Evolutionary conservation across 2,329 filamentous ascomycete species (phyloP).

Genomic region (Botryotinia convoluta): DNA sequence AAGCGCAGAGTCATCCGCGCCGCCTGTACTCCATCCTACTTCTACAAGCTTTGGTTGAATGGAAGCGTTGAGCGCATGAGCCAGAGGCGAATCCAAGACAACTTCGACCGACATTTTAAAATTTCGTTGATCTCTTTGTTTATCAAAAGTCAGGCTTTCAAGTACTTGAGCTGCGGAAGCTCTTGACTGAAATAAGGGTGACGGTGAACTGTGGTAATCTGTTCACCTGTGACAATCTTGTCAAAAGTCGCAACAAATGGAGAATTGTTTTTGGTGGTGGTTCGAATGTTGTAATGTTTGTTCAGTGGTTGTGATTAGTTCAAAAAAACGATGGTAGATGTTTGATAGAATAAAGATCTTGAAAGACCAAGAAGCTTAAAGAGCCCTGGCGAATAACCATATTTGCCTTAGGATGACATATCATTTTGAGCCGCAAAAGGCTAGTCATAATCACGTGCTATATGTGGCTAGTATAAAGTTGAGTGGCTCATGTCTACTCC

Average conservation of each 20-base stretch:
- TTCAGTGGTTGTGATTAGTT: background rate
- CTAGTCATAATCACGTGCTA: background rate
- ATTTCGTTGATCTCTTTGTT: conserved; percentile 22
- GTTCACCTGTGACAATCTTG: background rate
- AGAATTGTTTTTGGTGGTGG: background rate
- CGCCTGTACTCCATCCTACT: conserved; percentile 84
- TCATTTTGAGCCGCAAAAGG: background rate
- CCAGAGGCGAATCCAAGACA: conserved; percentile 74
- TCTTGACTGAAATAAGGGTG: conserved; percentile 7
- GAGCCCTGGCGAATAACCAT: conserved; percentile 4
- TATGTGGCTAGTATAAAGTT: background rate
- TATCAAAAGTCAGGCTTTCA: conserved; percentile 17
- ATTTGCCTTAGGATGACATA: conserved; percentile 17
- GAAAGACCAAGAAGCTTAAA: conserved; percentile 17
- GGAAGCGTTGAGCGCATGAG: conserved; percentile 74
- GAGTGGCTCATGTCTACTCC: background rate
- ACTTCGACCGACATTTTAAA: conserved; percentile 74
- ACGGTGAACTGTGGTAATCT: background rate
- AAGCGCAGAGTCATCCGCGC: conserved; percentile 72
- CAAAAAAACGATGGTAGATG: background rate
- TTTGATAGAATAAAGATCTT: conserved; percentile 17
- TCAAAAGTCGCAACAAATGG: background rate
- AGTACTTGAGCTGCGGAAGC: conserved; percentile 12
- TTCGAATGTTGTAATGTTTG: background rate
- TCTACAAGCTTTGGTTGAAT: conserved; percentile 92